Evolutionary conservation across 495 filamentous ascomycete genomes (phyloP).

Genomic region (Daldinia childiae): DNA sequence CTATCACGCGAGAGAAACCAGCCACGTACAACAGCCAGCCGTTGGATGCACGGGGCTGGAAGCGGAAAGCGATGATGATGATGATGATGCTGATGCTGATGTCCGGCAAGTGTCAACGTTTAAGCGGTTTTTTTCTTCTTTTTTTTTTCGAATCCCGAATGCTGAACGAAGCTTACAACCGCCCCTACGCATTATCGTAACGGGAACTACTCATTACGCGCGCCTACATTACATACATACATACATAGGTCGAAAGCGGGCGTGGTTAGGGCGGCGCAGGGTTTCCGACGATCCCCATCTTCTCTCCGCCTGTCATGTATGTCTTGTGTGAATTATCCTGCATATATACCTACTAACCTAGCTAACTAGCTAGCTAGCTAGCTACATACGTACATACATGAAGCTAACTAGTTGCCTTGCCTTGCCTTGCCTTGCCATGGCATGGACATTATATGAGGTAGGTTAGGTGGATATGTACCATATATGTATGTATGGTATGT

Average conservation of each 20-base stretch:
- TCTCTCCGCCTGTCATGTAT: background rate
- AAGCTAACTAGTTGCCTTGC: background rate
- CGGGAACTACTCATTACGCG: background rate
- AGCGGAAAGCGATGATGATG: conserved; percentile 17
- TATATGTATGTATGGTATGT: no score
- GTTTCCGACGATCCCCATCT: conserved; percentile 6
- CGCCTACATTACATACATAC: no score
- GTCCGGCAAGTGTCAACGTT: background rate
- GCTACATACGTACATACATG: background rate
- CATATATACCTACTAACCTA: no score
- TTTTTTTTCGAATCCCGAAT: background rate
- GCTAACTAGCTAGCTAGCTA: background rate
- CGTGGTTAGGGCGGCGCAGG: background rate
- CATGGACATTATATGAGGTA: background rate
- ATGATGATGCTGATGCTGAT: background rate
- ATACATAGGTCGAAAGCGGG: no score
- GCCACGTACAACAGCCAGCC: no score
- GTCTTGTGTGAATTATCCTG: background rate
- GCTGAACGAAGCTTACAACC: no score
- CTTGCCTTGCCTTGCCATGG: no score
- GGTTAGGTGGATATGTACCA: background rate
- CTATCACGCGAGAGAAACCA: conserved; percentile 17
- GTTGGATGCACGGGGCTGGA: conserved; percentile 32
- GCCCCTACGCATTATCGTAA: background rate
- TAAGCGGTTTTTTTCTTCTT: background rate